Base-by-base conservation (phyloP, 1,284 basidiomycete species). In the Neotropicomus parvogracilis region DNA sequence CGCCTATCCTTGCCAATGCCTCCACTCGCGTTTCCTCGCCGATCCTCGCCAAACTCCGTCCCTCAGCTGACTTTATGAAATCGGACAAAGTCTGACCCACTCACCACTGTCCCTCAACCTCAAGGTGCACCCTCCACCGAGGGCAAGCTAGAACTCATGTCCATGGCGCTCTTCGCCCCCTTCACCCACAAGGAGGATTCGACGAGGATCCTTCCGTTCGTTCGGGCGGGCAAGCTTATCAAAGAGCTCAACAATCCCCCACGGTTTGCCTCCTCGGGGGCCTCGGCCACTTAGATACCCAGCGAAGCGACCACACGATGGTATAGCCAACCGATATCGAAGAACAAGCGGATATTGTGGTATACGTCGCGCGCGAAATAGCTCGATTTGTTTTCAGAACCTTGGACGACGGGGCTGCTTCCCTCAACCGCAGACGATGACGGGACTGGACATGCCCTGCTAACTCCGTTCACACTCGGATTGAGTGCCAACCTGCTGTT, bases 161-260 rank as follows among this genome's bases (percentile, higher is more conserved):
- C 83, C 52, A 83, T 80, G 52, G 77, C 79, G 20, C 70, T 88
- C 54, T 68, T 87, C 55, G 77, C 82, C 1, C 85, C 83, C 5
- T 87, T 88, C 59, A 71, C 67, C 17, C 79, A 80, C 62, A 86
- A 82, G 63, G 72, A 74, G 39, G 82, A 88, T 56, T 85, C 86
- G 3, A 75, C 78, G 19, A 77, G 74, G 62, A 81, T 90, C 44
- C 69, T 90, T 14, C 75, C 85, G n/a, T 49, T 65, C n/a, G 63
- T 20, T 1, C 54, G 65, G 4, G 51, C 58, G 1, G 48, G 61
- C 12, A 56, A 64, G 39, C 63, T 65, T 38, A 24, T 68, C 3
- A 54, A 50, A 6, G 63, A 65, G 28, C 39, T 65, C 27, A 54
- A 63, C n/a, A 42, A 40, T 29, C 64, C 68, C 35, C 63, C 63